Evolutionary conservation across 768 basidiomycete genomes (phyloP), one percentile per base, ranked within the genome.

Genomic region (Sistotremastrum niveocremeum): DNA sequence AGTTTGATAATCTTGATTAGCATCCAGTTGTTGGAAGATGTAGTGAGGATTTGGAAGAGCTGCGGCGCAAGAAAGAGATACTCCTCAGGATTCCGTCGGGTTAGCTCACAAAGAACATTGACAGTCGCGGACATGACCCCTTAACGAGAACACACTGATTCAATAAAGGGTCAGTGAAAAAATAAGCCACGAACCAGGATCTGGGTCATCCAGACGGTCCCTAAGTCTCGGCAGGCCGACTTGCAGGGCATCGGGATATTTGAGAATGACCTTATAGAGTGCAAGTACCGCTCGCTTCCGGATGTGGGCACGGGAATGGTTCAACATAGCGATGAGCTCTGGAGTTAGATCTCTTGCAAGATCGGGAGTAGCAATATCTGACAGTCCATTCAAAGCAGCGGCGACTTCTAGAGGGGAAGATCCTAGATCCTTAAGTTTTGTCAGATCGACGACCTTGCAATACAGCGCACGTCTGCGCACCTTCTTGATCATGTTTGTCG

Each of bases 11-110:
- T 83, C 65, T 99, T 99, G 62, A 99, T 99, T 49, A 99, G 73
- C 88, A 98, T 94, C 95, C 95, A 99, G 56, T 99, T 99, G 62
- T 99, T 98, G 7, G 86, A 84, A 7, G 90, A 90, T 2, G 82
- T 89, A 0, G 89, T 95, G 49, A 99, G 67, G 7, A 98, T 72
- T 56, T 86, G 88, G 62, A 98, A 99, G 45, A 98, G 62, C 54
- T 86, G 85, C 7, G 95, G 95, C 2, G 94, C 95, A 37, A 99
- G 64, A 3, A 79, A 70, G 6, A 99, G 70, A 58, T 89, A 91
- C 49, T 85, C 84, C 48, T 67, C 65, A 6, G 93, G 89, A 50
- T 81, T 80, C 39, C 74, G 69, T 47, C 87, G 76, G 8, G 87
- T 84, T 35, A 97, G 71, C 64, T 99, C 95, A 59, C 91, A 94